These are phyloP conservation scores for Jasminum sambac DNA, from an alignment of 257 asterid species.

Conservation along the genomic window DNA sequence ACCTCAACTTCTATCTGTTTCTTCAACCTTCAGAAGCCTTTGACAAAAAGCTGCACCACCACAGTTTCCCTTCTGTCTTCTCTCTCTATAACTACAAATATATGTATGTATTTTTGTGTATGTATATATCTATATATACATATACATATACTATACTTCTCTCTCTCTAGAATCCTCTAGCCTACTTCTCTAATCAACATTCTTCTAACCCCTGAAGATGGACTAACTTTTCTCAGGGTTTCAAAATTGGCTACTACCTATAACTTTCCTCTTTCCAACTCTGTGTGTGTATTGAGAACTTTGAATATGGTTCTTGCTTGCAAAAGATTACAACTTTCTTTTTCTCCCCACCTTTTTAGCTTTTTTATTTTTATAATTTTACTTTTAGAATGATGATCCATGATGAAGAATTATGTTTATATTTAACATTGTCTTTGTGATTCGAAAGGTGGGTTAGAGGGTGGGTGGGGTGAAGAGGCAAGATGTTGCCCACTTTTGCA, in stretches of 20 bases:
- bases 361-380: conserved; percentile 32
- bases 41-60: conserved; percentile 56
- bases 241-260: conserved; percentile 26
- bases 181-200: conserved; percentile 36
- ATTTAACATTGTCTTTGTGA: conserved; percentile 19
- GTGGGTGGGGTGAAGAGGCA: neutral
- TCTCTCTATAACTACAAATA: conserved; percentile 13
- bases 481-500: conserved; percentile 48
- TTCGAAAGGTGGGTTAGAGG: neutral
- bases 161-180: conserved; percentile 36
- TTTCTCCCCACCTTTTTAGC: conserved; percentile 22
- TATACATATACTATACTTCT: conserved; percentile 3
- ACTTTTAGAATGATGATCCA: conserved; percentile 27
- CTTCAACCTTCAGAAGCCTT: conserved; percentile 46
- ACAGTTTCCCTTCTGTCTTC: neutral
- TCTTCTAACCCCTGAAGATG: conserved; percentile 25
- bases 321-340: conserved; percentile 42
- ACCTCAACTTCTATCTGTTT: conserved; percentile 37
- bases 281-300: conserved; percentile 20
- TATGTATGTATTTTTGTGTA: neutral
- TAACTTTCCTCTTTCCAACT: conserved; percentile 33
- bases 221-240: conserved; percentile 14
- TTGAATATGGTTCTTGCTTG: conserved; percentile 44
- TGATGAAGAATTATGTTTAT: conserved; percentile 21
- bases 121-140: neutral